Evolutionary conservation across 2,329 filamentous ascomycete species (phyloP).

Genomic region (Colletotrichum tanaceti): DNA sequence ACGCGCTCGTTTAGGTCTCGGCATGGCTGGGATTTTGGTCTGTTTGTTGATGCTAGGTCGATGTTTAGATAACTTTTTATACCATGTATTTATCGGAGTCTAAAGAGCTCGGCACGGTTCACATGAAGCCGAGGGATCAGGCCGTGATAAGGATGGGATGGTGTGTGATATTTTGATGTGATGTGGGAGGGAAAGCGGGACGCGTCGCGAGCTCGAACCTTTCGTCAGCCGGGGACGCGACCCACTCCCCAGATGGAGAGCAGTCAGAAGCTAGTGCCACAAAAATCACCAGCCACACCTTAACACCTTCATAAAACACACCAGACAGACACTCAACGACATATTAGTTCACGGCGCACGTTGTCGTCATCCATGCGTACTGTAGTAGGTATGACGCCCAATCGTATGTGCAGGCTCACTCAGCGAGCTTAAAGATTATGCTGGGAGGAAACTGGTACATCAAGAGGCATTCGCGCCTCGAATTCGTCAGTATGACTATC

Average conservation of each 20-base stretch:
- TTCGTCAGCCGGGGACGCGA: constrained; percentile 12
- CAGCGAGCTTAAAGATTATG: background rate
- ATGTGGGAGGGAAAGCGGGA: constrained; percentile 34
- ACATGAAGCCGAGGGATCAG: background rate
- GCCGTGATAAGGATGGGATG: constrained; percentile 16
- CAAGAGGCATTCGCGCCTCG: constrained; percentile 9
- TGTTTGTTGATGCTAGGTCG: background rate
- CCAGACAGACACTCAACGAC: background rate
- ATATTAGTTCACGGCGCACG: too few species aligned
- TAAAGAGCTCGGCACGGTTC: background rate
- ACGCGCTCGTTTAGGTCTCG: constrained; percentile 49
- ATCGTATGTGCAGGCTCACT: background rate
- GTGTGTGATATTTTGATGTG: constrained; percentile 38
- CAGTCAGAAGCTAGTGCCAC: constrained; percentile 35
- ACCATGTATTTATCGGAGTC: background rate
- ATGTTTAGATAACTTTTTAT: background rate
- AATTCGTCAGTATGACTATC: constrained; percentile 7
- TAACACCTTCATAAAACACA: too few species aligned
- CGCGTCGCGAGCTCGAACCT: constrained; percentile 38
- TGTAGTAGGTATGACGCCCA: background rate
- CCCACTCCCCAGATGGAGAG: constrained; percentile 16
- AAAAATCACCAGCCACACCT: constrained; percentile 25
- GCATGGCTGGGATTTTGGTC: constrained; percentile 42
- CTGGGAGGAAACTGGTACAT: background rate
- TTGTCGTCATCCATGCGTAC: too few species aligned